Evolutionary conservation across 352 stramenopile species (phyloP).

Genomic region (Globisporangium alternatum): DNA sequence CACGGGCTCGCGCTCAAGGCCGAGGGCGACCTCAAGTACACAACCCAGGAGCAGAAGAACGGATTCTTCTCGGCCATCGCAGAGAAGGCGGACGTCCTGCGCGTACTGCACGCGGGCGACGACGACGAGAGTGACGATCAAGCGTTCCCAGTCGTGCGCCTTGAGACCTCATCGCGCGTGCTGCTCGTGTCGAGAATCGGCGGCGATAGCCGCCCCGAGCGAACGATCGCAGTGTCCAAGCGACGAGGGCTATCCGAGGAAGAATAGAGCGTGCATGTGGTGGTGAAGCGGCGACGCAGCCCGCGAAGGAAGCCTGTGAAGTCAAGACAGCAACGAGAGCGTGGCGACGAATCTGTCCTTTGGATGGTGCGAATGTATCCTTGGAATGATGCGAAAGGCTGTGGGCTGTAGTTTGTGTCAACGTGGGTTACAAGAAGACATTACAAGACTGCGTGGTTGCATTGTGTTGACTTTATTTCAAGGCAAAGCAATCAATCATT

Average conservation of each 20-base stretch:
- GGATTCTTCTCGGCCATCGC: constrained; percentile 80
- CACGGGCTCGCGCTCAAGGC: constrained; percentile 69
- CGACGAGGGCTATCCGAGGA: constrained; percentile 19
- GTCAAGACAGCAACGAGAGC: background rate
- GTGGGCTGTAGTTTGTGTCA: no score
- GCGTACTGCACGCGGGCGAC: constrained; percentile 32
- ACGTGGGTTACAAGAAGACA: background rate
- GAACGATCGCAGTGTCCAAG: constrained; percentile 68
- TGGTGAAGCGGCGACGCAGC: background rate
- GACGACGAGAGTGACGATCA: constrained; percentile 25
- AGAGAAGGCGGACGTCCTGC: constrained; percentile 57
- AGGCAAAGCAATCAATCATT: background rate
- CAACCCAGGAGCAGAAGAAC: constrained; percentile 40
- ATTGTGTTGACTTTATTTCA: background rate
- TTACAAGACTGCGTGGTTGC: background rate
- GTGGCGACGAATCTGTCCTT: background rate
- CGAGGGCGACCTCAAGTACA: constrained; percentile 56
- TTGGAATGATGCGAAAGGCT: background rate
- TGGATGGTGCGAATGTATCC: background rate
- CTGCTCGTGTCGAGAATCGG: constrained; percentile 61
- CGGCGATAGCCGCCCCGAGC: constrained; percentile 28
- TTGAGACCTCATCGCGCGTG: constrained; percentile 51
- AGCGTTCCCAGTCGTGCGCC: constrained; percentile 43
- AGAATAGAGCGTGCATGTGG: constrained; percentile 23
- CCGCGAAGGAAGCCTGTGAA: background rate